Percentiles rank a stretch among this genome's conserved stretches.
Conservation (phyloP, 768 basidiomycete genomes). For the Rhodosporidiobolus sp. region DNA sequence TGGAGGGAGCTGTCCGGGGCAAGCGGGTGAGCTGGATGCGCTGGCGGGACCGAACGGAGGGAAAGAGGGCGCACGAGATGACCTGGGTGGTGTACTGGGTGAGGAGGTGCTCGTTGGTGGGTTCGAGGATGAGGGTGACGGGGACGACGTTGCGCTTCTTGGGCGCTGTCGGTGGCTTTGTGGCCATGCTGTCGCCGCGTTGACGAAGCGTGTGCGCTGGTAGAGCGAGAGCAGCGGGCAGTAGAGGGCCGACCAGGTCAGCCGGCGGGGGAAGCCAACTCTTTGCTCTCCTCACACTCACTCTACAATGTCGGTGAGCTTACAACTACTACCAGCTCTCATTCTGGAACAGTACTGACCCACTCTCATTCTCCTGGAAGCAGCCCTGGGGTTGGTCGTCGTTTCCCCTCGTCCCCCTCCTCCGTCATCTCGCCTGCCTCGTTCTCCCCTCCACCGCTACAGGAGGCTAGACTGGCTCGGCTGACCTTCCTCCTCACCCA, state of each 20-base stretch:
- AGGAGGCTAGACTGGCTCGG: background rate
- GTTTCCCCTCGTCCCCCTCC: background rate
- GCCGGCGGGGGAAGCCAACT: background rate
- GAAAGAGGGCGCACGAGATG: conserved; percentile 2
- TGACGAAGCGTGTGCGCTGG: background rate
- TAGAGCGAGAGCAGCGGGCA: background rate
- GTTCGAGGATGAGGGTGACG: conserved; percentile 27
- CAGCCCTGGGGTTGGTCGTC: too few species aligned
- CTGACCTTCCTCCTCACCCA: background rate
- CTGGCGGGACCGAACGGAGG: too few species aligned
- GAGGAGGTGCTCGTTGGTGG: conserved; percentile 4
- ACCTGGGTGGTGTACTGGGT: conserved; percentile 7
- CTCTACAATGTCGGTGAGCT: background rate
- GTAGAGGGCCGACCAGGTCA: too few species aligned
- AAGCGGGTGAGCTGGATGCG: background rate
- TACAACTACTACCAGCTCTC: background rate
- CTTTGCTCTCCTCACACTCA: background rate
- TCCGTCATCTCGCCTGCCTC: background rate
- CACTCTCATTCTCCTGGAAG: too few species aligned
- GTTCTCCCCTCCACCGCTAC: background rate
- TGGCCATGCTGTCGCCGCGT: too few species aligned
- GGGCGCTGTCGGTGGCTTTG: background rate
- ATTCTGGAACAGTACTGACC: background rate
- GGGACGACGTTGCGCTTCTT: conserved; percentile 19
- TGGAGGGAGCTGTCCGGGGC: background rate